These are phyloP conservation scores for Syncephalastrum contaminatum DNA, from an alignment of 371 early-diverging fungal genomes.

Conservation along the genomic window DNA sequence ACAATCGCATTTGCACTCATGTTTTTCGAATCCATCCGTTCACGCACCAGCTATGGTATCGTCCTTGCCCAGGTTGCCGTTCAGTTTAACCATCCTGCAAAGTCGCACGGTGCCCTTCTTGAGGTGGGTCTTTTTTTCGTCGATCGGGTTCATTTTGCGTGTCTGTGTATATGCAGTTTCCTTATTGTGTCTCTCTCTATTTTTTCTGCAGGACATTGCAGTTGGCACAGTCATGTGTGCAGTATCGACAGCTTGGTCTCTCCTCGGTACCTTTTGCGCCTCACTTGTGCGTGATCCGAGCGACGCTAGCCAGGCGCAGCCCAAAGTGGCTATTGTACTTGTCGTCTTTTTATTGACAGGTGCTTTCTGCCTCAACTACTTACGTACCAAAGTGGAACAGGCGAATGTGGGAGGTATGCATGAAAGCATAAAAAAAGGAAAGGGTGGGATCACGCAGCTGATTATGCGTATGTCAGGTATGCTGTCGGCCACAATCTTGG, in stretches of 20 bases:
- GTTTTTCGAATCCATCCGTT: conserved; percentile 27
- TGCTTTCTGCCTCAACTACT: conserved; percentile 33
- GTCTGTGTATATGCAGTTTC: conserved; percentile 3
- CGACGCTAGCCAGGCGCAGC: conserved; percentile 23
- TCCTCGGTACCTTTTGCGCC: conserved; percentile 36
- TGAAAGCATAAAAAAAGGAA: not conserved
- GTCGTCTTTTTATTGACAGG: conserved; percentile 32
- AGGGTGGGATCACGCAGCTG: not conserved
- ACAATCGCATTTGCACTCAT: conserved; percentile 35
- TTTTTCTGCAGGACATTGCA: conserved; percentile 22
- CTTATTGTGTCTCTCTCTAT: conserved; percentile 1
- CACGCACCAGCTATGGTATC: conserved; percentile 18
- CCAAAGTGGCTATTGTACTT: conserved; percentile 26
- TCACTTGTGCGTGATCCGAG: conserved; percentile 29
- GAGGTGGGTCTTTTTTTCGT: conserved; percentile 26
- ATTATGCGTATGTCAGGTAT: conserved; percentile 20
- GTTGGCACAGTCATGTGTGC: conserved; percentile 43
- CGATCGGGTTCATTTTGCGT: not conserved
- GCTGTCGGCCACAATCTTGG: conserved; percentile 45
- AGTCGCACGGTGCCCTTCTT: conserved; percentile 39
- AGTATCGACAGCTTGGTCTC: conserved; percentile 35
- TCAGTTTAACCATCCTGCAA: conserved; percentile 45
- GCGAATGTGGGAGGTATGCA: conserved; percentile 44
- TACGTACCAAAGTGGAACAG: conserved; percentile 42
- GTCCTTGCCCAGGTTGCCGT: conserved; percentile 41